Conservation (phyloP, 176 grass and related monocot species). For the Oryza meridionalis region DNA sequence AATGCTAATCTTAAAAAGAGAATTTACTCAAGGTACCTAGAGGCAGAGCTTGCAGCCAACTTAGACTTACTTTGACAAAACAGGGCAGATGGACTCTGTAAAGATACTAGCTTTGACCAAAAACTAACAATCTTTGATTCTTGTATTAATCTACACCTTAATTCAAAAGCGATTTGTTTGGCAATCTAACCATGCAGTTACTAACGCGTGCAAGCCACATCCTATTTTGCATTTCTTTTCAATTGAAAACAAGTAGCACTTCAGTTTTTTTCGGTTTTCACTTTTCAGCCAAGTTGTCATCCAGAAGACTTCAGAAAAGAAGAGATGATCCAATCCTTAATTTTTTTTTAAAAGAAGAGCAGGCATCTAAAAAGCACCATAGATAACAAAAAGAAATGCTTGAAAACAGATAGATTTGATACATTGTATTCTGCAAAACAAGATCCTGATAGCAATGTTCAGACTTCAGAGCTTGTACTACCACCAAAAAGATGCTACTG, state of each 20-base stretch:
- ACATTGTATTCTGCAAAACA: background rate
- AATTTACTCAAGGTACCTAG: background rate
- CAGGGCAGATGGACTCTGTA: background rate
- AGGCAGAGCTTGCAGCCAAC: background rate
- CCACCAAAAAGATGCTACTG: background rate
- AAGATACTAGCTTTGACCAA: background rate
- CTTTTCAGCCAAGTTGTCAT: background rate
- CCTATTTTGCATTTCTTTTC: background rate
- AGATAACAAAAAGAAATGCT: background rate
- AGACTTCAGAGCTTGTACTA: background rate
- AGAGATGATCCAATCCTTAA: background rate
- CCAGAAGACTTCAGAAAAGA: background rate
- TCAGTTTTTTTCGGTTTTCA: background rate
- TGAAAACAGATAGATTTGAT: background rate
- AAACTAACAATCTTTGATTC: background rate
- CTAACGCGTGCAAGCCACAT: conserved; percentile 1
- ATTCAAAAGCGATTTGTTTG: background rate
- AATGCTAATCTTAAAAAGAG: background rate
- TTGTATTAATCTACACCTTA: background rate
- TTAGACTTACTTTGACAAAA: background rate
- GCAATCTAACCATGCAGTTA: conserved; percentile 1
- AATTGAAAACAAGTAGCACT: background rate
- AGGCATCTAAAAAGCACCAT: background rate
- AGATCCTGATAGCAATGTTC: background rate
- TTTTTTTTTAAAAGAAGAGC: too few relatives aligned